Evolutionary conservation across 805 yeast species (phyloP).

Genomic region (Lachancea mirantina): DNA sequence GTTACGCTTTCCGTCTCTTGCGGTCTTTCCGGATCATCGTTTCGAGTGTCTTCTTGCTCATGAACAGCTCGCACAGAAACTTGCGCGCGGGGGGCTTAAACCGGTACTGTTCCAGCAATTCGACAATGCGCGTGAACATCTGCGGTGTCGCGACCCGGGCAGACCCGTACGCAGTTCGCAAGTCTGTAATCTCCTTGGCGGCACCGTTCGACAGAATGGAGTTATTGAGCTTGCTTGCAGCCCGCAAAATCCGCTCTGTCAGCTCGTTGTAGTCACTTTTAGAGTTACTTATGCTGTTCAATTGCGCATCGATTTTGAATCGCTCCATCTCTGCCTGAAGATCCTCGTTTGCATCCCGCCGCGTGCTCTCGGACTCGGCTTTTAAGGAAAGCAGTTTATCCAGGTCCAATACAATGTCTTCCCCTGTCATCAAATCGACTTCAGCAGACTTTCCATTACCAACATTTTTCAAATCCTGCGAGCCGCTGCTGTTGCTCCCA

Average conservation of each 20-base stretch:
- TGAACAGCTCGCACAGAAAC: constrained; percentile 59
- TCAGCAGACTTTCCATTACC: constrained; percentile 1
- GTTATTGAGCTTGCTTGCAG: constrained; percentile 51
- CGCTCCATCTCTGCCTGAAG: constrained; percentile 6
- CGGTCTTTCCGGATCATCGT: constrained; percentile 39
- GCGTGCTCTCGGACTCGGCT: constrained; percentile 8
- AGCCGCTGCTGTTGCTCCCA: constrained; percentile 10
- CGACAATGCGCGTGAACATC: constrained; percentile 46
- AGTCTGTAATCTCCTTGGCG: constrained; percentile 46
- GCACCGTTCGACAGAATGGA: constrained; percentile 48
- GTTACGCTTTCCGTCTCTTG: neutral
- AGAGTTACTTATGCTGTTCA: constrained; percentile 4
- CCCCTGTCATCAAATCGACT: constrained; percentile 5
- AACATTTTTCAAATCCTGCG: neutral
- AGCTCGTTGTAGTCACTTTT: constrained; percentile 21
- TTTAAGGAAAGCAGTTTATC: constrained; percentile 7
- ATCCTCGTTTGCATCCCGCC: constrained; percentile 6
- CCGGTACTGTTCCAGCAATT: constrained; percentile 47
- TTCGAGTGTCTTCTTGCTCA: constrained; percentile 47
- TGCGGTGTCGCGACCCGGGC: constrained; percentile 47
- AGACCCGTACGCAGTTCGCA: constrained; percentile 45
- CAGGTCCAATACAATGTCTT: constrained; percentile 10
- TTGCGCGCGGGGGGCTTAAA: constrained; percentile 57
- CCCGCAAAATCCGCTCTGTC: constrained; percentile 25
- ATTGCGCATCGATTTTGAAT: constrained; percentile 6